A percentile compares a stretch with the other conserved stretches of the same genome.
These are phyloP conservation scores for Glutinoglossum americanum DNA, from an alignment of 495 filamentous ascomycete species.

Conservation along the genomic window DNA sequence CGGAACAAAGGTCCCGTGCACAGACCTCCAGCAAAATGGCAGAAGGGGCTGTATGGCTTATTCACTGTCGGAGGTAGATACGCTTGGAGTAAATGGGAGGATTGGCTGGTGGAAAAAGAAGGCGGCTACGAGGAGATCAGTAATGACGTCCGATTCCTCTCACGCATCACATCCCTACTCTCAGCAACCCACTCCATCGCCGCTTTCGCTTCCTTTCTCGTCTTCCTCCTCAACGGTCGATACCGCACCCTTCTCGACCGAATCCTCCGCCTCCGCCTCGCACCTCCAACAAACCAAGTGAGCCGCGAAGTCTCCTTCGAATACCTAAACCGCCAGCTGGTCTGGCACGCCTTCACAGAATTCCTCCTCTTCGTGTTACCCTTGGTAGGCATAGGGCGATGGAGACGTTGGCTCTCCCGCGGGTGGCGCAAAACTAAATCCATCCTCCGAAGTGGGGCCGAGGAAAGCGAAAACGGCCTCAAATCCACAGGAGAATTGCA, in stretches of 20 bases:
- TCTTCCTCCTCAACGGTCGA: conserved; percentile 74
- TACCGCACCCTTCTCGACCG: conserved; percentile 86
- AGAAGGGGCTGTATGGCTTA: conserved; percentile 68
- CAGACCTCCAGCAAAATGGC: conserved; percentile 42
- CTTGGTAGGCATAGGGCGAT: conserved; percentile 77
- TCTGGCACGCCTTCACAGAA: conserved; percentile 98
- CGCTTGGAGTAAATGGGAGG: conserved; percentile 75
- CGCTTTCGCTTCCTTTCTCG: conserved; percentile 63
- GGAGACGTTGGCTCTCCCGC: conserved; percentile 72
- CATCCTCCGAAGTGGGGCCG: conserved; percentile 28
- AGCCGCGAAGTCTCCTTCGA: conserved; percentile 87
- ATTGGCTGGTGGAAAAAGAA: conserved; percentile 40
- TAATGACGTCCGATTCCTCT: conserved; percentile 32
- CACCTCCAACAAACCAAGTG: conserved; percentile 60
- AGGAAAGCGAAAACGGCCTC: conserved; percentile 19
- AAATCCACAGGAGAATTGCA: conserved; percentile 42
- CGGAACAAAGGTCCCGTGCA: conserved; percentile 38
- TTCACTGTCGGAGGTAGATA: conserved; percentile 78
- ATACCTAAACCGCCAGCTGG: conserved; percentile 90
- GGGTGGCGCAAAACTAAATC: conserved; percentile 59
- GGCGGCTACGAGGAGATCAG: conserved; percentile 10
- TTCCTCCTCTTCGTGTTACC: conserved; percentile 91
- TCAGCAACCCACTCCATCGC: conserved; percentile 58
- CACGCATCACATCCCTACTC: conserved; percentile 41
- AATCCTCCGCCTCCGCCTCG: conserved; percentile 63